These are phyloP conservation scores for Aspergillus olivimuriae DNA, from an alignment of 495 filamentous ascomycete genomes.

Conservation along the genomic window DNA sequence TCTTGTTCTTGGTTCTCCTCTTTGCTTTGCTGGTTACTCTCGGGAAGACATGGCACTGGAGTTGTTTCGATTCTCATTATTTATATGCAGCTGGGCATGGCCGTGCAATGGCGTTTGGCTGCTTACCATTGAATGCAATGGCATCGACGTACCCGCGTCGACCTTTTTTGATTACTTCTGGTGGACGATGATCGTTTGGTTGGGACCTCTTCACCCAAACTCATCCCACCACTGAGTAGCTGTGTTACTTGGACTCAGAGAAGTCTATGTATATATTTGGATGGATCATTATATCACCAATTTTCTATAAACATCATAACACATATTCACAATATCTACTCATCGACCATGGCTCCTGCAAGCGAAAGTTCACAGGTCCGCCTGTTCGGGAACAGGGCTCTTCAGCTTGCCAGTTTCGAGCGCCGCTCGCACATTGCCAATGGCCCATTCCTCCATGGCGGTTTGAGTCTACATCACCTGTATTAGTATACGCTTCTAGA, in stretches of 20 bases:
- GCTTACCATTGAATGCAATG: conserved; percentile 4
- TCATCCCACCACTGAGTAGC: too few relatives aligned
- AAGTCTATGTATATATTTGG: too few relatives aligned
- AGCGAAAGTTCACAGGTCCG: conserved; percentile 33
- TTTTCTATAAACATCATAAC: not conserved
- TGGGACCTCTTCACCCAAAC: too few relatives aligned
- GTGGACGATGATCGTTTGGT: too few relatives aligned
- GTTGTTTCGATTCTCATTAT: conserved; percentile 10
- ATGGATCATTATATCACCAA: too few relatives aligned
- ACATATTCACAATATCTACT: too few relatives aligned
- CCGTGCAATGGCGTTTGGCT: conserved; percentile 17
- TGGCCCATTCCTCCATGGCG: conserved; percentile 59
- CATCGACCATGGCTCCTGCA: too few relatives aligned
- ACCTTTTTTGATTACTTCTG: too few relatives aligned
- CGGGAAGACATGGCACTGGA: conserved; percentile 13
- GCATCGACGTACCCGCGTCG: too few relatives aligned
- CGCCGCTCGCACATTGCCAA: conserved; percentile 53
- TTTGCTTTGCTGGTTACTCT: conserved; percentile 2
- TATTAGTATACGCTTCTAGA: not conserved
- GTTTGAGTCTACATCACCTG: conserved; percentile 42
- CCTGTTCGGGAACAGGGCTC: conserved; percentile 54
- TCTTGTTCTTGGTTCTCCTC: conserved; percentile 1
- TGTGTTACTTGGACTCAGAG: too few relatives aligned
- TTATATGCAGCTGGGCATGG: conserved; percentile 11
- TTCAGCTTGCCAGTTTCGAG: conserved; percentile 50